Percentiles rank a stretch among this genome's conserved stretches.
phyloP scores from a whole-genome alignment of 164 flowering plant species.

The Stephania japonica region DNA sequence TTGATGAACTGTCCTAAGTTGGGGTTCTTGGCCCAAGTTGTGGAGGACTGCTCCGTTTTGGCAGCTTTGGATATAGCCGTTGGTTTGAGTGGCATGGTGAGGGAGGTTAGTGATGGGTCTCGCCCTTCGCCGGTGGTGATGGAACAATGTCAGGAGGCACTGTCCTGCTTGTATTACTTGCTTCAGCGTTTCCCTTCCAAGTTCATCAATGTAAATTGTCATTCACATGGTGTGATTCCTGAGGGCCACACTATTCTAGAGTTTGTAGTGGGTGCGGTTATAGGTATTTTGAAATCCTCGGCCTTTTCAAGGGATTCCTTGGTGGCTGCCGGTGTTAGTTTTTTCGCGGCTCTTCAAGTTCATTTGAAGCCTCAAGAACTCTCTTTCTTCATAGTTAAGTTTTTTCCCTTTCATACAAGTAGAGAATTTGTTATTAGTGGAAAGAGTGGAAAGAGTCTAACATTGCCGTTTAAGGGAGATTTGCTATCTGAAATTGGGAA shows the following conservation, averaged over 20 bases:
- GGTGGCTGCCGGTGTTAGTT: conserved; percentile 92
- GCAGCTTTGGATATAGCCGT: conserved; percentile 53
- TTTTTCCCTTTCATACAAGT: conserved; percentile 36
- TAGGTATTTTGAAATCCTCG: conserved; percentile 52
- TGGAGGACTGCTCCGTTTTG: conserved; percentile 61
- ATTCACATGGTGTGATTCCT: conserved; percentile 2
- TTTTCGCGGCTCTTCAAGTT: conserved; percentile 85
- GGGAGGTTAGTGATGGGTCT: conserved; percentile 45
- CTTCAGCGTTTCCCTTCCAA: conserved; percentile 74
- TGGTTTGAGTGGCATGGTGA: conserved; percentile 50
- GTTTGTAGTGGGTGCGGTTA: conserved; percentile 35
- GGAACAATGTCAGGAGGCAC: conserved; percentile 96
- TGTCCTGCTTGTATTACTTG: conserved; percentile 91
- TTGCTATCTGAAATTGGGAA: conserved; percentile 38
- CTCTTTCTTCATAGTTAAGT: conserved; percentile 45
- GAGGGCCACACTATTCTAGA: conserved; percentile 32
- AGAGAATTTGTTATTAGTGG: conserved; percentile 15
- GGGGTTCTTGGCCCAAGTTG: conserved; percentile 58
- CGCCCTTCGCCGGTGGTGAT: conserved; percentile 82
- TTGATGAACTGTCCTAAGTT: conserved; percentile 76
- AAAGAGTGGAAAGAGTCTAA: conserved; percentile 20
- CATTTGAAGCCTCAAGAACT: conserved; percentile 58
- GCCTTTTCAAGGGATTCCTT: conserved; percentile 87
- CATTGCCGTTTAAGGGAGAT: conserved; percentile 49
- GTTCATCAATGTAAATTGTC: conserved; percentile 26